Conservation (phyloP, 352 stramenopile species). For the Globisporangium paddicum region DNA sequence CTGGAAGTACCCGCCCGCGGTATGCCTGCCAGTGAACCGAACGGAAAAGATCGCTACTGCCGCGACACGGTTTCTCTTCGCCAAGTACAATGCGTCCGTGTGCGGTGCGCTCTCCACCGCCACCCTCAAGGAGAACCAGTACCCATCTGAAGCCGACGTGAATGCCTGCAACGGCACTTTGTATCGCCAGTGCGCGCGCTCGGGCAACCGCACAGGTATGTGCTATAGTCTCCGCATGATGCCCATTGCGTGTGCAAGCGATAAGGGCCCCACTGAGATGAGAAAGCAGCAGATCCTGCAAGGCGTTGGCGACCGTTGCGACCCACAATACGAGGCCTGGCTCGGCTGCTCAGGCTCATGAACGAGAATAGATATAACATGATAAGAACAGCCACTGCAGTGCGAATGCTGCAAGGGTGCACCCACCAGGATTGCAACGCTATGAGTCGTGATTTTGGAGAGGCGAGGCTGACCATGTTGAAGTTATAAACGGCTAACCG, state of each 20-base stretch:
- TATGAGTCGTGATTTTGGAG: too few species aligned
- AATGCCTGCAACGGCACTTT: slow-evolving; percentile 30
- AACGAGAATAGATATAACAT: too few species aligned
- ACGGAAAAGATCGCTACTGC: not conserved
- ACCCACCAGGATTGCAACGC: too few species aligned
- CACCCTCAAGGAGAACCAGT: not conserved
- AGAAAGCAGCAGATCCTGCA: not conserved
- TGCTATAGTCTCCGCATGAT: slow-evolving; percentile 20
- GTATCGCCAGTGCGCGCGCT: slow-evolving; percentile 30
- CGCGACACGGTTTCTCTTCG: not conserved
- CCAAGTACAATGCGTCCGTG: not conserved
- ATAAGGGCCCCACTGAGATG: not conserved
- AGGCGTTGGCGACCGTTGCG: not conserved
- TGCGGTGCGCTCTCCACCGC: not conserved
- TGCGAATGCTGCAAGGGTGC: too few species aligned
- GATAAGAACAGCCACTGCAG: too few species aligned
- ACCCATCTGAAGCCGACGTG: slow-evolving; percentile 15
- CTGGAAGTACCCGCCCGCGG: not conserved
- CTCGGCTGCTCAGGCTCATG: not conserved
- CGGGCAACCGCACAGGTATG: slow-evolving; percentile 16
- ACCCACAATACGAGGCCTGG: not conserved
- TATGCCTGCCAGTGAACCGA: not conserved
- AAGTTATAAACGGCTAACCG: too few species aligned
- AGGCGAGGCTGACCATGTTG: too few species aligned
- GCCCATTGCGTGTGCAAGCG: not conserved